Percentiles rank a stretch among this genome's conserved stretches.
These are phyloP conservation scores for Pseudogymnoascus verrucosus DNA, from an alignment of 2,329 filamentous ascomycete species.

Conservation along the genomic window DNA sequence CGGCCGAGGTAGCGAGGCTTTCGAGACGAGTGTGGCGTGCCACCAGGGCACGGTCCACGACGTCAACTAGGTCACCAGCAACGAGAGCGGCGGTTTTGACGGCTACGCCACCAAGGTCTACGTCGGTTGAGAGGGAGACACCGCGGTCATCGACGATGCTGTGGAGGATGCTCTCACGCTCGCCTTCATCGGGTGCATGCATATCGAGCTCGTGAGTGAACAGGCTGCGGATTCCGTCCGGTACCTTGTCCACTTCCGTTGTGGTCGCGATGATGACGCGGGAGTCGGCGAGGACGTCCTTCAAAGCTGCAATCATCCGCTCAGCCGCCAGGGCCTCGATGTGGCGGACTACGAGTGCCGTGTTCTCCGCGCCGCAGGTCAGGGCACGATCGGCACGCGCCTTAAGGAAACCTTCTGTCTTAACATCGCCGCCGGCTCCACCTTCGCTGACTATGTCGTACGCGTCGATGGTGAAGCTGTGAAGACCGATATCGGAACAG, in stretches of 20 bases:
- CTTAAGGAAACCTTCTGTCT: slow-evolving; percentile 85
- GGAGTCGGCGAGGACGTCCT: slow-evolving; percentile 71
- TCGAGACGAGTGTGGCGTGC: slow-evolving; percentile 71
- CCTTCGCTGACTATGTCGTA: slow-evolving; percentile 94
- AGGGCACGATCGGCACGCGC: slow-evolving; percentile 82
- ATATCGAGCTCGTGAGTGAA: slow-evolving; percentile 97
- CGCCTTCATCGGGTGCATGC: slow-evolving; percentile 82
- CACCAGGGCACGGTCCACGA: slow-evolving; percentile 80
- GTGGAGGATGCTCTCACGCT: slow-evolving; percentile 79
- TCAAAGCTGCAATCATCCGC: slow-evolving; percentile 76
- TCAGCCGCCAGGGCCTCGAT: slow-evolving; percentile 88
- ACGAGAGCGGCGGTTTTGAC: slow-evolving; percentile 94
- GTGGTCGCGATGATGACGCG: slow-evolving; percentile 88
- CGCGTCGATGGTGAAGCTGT: slow-evolving; percentile 80
- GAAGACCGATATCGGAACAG: slow-evolving; percentile 81
- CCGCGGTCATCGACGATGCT: slow-evolving; percentile 70
- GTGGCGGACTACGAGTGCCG: slow-evolving; percentile 78
- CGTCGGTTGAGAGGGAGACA: slow-evolving; percentile 69
- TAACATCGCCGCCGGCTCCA: slow-evolving; percentile 78
- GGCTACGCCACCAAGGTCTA: slow-evolving; percentile 77
- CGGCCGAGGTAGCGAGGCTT: slow-evolving; percentile 46
- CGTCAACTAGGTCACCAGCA: slow-evolving; percentile 87
- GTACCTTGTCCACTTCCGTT: slow-evolving; percentile 89
- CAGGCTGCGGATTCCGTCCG: slow-evolving; percentile 78
- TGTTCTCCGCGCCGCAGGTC: slow-evolving; percentile 76